Percentiles rank a stretch among this genome's conserved stretches.
These are phyloP conservation scores for Stagonosporopsis rhizophila DNA, from an alignment of 2,329 filamentous ascomycete genomes.

Conservation along the genomic window DNA sequence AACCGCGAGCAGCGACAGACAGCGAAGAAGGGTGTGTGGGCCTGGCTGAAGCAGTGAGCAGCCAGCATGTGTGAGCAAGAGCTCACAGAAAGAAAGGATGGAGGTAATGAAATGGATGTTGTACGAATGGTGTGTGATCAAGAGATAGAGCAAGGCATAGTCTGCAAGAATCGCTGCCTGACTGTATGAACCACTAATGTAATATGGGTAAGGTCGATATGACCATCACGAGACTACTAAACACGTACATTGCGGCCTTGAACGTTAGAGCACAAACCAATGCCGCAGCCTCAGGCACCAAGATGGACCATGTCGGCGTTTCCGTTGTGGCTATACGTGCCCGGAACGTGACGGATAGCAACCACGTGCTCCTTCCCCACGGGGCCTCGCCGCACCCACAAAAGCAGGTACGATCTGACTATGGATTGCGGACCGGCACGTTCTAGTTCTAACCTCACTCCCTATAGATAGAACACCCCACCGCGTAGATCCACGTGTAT, in stretches of 20 bases:
- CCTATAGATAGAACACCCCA: no score
- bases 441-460: no score
- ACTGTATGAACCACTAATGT: not conserved
- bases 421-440: not conserved
- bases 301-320: not conserved
- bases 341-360: constrained; percentile 4
- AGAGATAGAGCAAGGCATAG: not conserved
- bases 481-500: no score
- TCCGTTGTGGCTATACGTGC: no score
- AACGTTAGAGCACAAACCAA: not conserved
- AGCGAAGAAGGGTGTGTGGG: constrained; percentile 4
- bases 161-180: not conserved
- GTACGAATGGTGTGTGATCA: not conserved
- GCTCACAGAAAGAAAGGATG: not conserved
- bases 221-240: not conserved
- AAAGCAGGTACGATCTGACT: not conserved
- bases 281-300: not conserved
- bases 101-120: not conserved
- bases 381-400: not conserved
- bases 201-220: not conserved
- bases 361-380: not conserved
- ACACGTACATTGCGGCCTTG: not conserved
- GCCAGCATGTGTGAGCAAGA: not conserved
- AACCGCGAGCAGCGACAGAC: not conserved
- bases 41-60: constrained; percentile 13